A percentile compares a stretch with the other conserved stretches of the same genome.
These are phyloP conservation scores for Seiridium unicorne DNA, from an alignment of 2,329 filamentous ascomycete genomes.

Conservation along the genomic window DNA sequence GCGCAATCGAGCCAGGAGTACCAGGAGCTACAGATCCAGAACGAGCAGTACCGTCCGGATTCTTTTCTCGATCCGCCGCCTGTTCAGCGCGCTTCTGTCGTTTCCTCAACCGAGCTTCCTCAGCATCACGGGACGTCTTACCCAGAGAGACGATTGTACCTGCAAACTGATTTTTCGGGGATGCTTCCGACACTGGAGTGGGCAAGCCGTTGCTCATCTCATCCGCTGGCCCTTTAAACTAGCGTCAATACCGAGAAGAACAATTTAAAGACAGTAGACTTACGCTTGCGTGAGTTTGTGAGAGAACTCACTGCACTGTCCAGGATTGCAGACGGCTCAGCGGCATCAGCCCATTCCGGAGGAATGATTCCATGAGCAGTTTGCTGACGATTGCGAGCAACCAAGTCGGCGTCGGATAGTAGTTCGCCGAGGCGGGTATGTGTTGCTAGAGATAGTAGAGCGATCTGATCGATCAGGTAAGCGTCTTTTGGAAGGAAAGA, in stretches of 20 bases:
- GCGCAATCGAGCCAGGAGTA: constrained; percentile 61
- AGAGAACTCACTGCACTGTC: constrained; percentile 50
- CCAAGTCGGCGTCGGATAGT: constrained; percentile 71
- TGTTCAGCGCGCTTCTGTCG: constrained; percentile 59
- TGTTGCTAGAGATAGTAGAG: constrained; percentile 77
- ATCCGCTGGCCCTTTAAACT: constrained; percentile 35
- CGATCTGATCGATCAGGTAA: constrained; percentile 76
- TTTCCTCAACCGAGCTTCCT: constrained; percentile 69
- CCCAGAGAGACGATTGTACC: constrained; percentile 60
- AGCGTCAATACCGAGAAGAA: constrained; percentile 30
- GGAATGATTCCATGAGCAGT: constrained; percentile 80
- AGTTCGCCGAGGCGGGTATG: constrained; percentile 76
- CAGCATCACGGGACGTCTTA: constrained; percentile 65
- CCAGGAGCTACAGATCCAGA: constrained; percentile 57
- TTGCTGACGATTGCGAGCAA: constrained; percentile 70
- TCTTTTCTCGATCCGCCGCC: constrained; percentile 48
- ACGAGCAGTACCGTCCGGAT: constrained; percentile 45
- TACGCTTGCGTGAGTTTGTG: constrained; percentile 61
- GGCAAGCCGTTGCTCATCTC: constrained; percentile 38
- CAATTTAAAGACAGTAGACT: constrained; percentile 24
- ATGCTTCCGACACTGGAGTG: constrained; percentile 47
- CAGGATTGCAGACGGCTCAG: constrained; percentile 40
- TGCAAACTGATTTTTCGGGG: constrained; percentile 47
- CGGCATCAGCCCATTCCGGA: constrained; percentile 72
- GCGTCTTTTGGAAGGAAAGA: constrained; percentile 75